Conservation (phyloP, 1,284 basidiomycete species). For the Agroathelia rolfsii region DNA sequence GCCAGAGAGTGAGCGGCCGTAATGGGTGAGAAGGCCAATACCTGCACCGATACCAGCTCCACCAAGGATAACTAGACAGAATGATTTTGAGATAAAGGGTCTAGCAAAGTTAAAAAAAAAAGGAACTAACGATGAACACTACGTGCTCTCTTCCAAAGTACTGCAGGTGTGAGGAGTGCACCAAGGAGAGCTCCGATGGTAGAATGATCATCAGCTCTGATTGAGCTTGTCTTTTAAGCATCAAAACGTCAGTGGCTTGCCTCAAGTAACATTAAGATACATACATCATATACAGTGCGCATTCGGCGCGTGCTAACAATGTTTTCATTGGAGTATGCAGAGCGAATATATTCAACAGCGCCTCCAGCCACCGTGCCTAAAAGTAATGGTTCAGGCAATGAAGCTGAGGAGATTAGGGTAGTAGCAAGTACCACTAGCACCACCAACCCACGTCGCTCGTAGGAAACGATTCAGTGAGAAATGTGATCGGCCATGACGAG, state of each 20-base stretch:
- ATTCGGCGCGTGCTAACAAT: slow-evolving; percentile 31
- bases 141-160: slow-evolving; percentile 58
- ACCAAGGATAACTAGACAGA: slow-evolving; percentile 47
- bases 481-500: slow-evolving; percentile 40
- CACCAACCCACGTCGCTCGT: slow-evolving; percentile 61
- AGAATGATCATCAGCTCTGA: slow-evolving; percentile 58
- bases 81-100: slow-evolving; percentile 1
- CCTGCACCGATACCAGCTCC: slow-evolving; percentile 59
- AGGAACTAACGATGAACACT: slow-evolving; percentile 40
- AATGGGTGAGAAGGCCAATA: slow-evolving; percentile 46
- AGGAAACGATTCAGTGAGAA: slow-evolving; percentile 51
- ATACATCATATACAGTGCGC: slow-evolving; percentile 46
- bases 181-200: slow-evolving; percentile 57
- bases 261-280: slow-evolving; percentile 9
- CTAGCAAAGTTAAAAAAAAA: neutral
- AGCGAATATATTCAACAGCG: slow-evolving; percentile 33
- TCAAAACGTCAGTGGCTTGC: slow-evolving; percentile 1
- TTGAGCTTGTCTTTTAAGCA: slow-evolving; percentile 34
- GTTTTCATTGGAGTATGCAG: slow-evolving; percentile 28
- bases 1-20: slow-evolving; percentile 37
- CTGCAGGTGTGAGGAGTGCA: slow-evolving; percentile 50
- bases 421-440: slow-evolving; percentile 36
- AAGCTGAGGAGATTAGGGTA: slow-evolving; percentile 4
- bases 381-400: neutral
- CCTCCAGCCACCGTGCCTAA: slow-evolving; percentile 31